These are phyloP conservation scores for Talaromyces atroroseus DNA, from an alignment of 2,329 filamentous ascomycete species.

Conservation along the genomic window DNA sequence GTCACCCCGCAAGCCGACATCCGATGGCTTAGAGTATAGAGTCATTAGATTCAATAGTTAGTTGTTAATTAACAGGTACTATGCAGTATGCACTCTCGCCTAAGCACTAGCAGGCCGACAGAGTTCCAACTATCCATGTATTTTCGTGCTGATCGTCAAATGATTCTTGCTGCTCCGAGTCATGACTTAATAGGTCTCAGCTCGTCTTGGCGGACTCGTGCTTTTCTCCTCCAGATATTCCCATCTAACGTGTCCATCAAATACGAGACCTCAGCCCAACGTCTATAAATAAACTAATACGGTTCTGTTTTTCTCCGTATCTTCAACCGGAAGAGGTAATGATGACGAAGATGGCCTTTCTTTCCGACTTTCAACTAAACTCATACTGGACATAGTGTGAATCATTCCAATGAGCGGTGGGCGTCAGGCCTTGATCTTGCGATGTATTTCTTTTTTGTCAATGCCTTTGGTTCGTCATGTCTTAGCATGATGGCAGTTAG, in stretches of 20 bases:
- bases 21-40: not conserved
- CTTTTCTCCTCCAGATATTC: not conserved
- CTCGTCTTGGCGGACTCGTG: not conserved
- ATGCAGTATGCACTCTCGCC: not conserved
- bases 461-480: not conserved
- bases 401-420: not conserved
- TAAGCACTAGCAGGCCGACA: not conserved
- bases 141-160: not conserved
- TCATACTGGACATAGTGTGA: not conserved
- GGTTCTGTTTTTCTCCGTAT: not conserved
- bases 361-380: not conserved
- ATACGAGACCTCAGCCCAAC: not conserved
- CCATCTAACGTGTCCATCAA: not conserved
- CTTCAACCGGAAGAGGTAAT: too few species aligned
- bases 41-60: not conserved
- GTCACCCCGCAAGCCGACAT: not conserved
- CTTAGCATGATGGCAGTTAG: not conserved
- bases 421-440: not conserved
- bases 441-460: not conserved
- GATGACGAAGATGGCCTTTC: not conserved
- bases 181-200: not conserved
- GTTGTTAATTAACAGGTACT: too few species aligned
- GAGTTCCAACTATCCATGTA: not conserved
- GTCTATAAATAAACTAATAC: not conserved
- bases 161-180: not conserved